Conservation (phyloP, 441 rosid genomes). For the Adansonia gregorii region DNA sequence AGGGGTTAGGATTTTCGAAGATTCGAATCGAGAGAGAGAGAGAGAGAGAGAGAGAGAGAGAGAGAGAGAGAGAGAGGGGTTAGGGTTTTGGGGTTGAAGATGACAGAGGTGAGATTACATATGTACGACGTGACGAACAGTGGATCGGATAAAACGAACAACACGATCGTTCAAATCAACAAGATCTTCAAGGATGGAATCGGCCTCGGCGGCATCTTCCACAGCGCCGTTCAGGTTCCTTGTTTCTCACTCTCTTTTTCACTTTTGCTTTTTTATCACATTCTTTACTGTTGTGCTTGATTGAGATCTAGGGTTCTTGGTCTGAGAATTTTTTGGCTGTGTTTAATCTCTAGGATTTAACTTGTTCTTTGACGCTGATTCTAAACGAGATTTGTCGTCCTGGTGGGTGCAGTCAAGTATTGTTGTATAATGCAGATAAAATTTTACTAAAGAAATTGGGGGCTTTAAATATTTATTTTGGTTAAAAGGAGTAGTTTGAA, state of each 20-base stretch:
- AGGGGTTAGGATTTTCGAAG: background rate
- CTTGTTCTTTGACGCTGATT: background rate
- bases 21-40: background rate
- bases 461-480: conserved; percentile 6
- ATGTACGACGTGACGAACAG: conserved; percentile 95
- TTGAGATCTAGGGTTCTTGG: conserved; percentile 34
- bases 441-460: background rate
- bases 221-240: conserved; percentile 92
- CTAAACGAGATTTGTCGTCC: background rate
- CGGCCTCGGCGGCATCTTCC: conserved; percentile 96
- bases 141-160: conserved; percentile 98
- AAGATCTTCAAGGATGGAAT: conserved; percentile 94
- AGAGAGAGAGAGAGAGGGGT: background rate
- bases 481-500: background rate
- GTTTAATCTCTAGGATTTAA: conserved; percentile 8
- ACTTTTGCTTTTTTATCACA: conserved; percentile 22
- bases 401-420: background rate
- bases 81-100: conserved; percentile 17
- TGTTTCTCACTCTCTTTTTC: background rate
- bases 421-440: background rate
- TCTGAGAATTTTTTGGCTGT: background rate
- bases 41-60: no score
- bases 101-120: conserved; percentile 74
- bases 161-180: conserved; percentile 85
- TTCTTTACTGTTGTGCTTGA: conserved; percentile 1